Evolutionary conservation across 345 rosid genomes (phyloP).

Genomic region (Salix koriyanagi): DNA sequence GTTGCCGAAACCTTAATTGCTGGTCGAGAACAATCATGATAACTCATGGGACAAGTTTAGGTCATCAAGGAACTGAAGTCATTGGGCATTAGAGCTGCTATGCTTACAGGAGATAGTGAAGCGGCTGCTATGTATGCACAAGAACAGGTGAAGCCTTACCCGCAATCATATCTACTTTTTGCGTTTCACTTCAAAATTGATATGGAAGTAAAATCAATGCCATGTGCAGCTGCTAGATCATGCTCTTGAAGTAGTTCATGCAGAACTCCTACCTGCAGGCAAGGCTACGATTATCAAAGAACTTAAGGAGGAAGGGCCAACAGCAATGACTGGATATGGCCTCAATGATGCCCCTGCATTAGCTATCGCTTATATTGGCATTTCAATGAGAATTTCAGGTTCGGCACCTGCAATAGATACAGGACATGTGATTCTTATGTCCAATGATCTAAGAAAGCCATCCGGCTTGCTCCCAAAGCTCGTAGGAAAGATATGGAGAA

Average conservation of each 20-base stretch:
- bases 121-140: too few relatives aligned
- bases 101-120: too few relatives aligned
- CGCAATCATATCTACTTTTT: too few relatives aligned
- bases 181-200: too few relatives aligned
- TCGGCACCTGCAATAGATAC: constrained; percentile 88
- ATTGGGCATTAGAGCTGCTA: too few relatives aligned
- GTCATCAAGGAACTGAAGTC: neutral
- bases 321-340: constrained; percentile 90
- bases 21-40: too few relatives aligned
- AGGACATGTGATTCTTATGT: constrained; percentile 75
- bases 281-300: constrained; percentile 52
- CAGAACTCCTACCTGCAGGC: constrained; percentile 16
- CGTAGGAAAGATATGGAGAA: constrained; percentile 65
- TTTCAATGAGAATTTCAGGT: constrained; percentile 91
- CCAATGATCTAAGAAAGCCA: constrained; percentile 73
- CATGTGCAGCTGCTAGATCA: too few relatives aligned
- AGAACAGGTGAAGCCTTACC: too few relatives aligned
- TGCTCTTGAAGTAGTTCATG: too few relatives aligned
- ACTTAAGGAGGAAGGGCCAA: constrained; percentile 53
- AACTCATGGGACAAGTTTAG: too few relatives aligned
- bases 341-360: constrained; percentile 89
- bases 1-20: too few relatives aligned
- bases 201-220: too few relatives aligned
- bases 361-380: constrained; percentile 79
- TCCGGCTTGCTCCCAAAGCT: constrained; percentile 52